Evolutionary conservation across 306 rosid genomes (phyloP), one percentile per base, ranked within the genome.

Genomic region (Cucurbita argyrosperma): DNA sequence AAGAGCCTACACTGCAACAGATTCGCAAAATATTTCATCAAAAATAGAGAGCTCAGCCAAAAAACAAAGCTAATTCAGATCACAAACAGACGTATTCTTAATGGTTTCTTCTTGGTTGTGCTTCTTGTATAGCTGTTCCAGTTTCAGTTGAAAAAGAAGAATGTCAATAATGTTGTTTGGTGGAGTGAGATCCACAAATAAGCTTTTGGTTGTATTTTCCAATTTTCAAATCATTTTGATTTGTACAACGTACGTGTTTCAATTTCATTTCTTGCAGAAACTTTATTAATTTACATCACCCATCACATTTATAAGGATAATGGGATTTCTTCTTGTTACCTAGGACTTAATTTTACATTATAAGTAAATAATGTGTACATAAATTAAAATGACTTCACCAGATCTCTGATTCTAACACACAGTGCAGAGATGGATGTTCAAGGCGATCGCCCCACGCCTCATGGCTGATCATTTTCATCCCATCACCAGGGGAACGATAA

Each of bases 51-150:
- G 21, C 14, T 23, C 57, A 46, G 73, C 55, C 56, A 45, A 15
- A 23, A 10, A 23, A 30, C 35, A 30, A n/a, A 0, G 30, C 51
- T 16, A 64, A 64, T 64, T 39, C 35, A 1, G 23, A 62, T 23
- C 42, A 59, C n/a, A 68, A 68, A n/a, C 6, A 8, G 40, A 50
- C 21, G 18, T 30, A 15, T 16, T 64, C 46, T 38, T 16, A 38
- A 38, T 42, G 52, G 70, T 40, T 64, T 64, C 71, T 42, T 42
- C 51, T 68, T 16, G 40, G 55, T 57, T 68, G 69, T 62, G 42
- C 74, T 66, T 16, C 7, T 47, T 70, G 74, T 70, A 51, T 50
- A 70, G 56, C 74, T 70, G 74, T 69, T 69, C 56, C 58, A 70
- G 58, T 70, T 70, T 51, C 74, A 50, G 59, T 69, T 69, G 15